A percentile compares a stretch with the other conserved stretches of the same genome.
Evolutionary conservation across 192 early-diverging fungal species (phyloP).

Genomic region (Pecoramyces ruminantium): DNA sequence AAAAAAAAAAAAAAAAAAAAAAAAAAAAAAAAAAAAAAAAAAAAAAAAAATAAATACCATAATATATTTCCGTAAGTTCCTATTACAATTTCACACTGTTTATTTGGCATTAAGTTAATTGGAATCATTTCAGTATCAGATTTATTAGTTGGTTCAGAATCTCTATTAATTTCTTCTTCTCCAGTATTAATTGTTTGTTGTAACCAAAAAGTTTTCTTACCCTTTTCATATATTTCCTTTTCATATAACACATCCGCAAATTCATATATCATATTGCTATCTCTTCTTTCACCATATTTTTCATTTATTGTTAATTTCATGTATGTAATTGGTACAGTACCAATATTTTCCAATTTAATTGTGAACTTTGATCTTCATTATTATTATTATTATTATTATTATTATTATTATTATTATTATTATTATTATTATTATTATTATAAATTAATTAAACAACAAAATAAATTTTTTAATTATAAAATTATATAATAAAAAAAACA

Average conservation of each 20-base stretch:
- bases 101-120: not conserved
- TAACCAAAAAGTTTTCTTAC: constrained; percentile 23
- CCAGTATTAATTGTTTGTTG: not conserved
- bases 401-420: no score
- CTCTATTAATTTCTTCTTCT: constrained; percentile 5
- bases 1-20: no score
- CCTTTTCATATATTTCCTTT: constrained; percentile 47
- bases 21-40: no score
- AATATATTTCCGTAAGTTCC: not conserved
- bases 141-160: not conserved
- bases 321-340: constrained; percentile 49
- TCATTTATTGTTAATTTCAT: constrained; percentile 28
- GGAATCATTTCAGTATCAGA: not conserved
- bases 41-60: not conserved
- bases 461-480: no score
- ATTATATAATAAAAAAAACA: not conserved
- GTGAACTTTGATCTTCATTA: constrained; percentile 31
- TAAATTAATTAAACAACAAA: no score
- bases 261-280: constrained; percentile 6
- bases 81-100: not conserved
- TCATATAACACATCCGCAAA: constrained; percentile 55
- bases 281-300: not conserved
- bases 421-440: no score
- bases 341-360: constrained; percentile 58
- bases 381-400: not conserved